Base-by-base conservation (phyloP, 257 asterid genomes). In the Catharanthus roseus region DNA sequence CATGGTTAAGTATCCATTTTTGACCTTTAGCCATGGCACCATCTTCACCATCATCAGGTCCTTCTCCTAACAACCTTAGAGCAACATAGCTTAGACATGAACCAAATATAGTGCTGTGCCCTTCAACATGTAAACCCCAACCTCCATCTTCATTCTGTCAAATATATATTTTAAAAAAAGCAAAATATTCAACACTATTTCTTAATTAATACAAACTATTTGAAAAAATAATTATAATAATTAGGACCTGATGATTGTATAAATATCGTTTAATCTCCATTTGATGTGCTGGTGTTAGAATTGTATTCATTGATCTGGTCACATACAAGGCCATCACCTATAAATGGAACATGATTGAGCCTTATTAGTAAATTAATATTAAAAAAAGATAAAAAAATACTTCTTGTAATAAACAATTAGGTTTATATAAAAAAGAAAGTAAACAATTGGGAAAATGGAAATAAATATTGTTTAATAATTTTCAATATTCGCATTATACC, bases 61-160 rank as follows among this genome's bases (percentile, higher is more conserved):
- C 83, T 74, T 82, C 85, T 45, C 86, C 90, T 0, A 86, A 72
- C 70, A 85, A 49, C 69, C 90, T 78, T 5, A 86, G 60, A 1
- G 77, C 9, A 7, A 80, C 10, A 56, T 86, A 86, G 72, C 68
- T 84, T 1, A 86, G 72, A 10, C 67, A 47, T 0, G 87, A 77
- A 49, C 84, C 79, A 54, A 86, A 73, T 19, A 84, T 53, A 5
- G 85, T 67, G 74, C 88, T 85, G 39, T 73, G 76, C 31, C 88
- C 86, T 68, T 79, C 83, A n/a, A 85, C 68, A 29, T 81, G 83
- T 26, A 80, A 36, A 15, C 86, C 90, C 90, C 90, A 86, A 34
- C 86, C 90, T 6, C 88, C 88, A 78, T 86, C 90, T 71, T 81
- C 84, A 70, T 80, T 86, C 90, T 86, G 53, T 65, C 38, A 15